A percentile compares a stretch with the other conserved stretches of the same genome.
Evolutionary conservation across 805 yeast species (phyloP).

Genomic region (Dipodascopsis tothii): DNA sequence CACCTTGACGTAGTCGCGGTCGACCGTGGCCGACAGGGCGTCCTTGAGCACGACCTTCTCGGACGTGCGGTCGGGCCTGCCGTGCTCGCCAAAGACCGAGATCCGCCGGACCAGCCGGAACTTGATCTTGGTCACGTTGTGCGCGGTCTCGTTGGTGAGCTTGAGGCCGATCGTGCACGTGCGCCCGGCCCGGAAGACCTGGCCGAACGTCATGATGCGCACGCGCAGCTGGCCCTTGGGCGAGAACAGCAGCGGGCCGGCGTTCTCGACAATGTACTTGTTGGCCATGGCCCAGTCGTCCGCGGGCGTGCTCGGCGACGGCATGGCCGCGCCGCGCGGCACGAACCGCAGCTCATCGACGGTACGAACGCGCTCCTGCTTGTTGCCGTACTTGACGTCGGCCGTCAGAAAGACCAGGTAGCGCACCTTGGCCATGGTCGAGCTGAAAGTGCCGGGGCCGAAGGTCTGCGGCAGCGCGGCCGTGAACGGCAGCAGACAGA

Average conservation of each 20-base stretch:
- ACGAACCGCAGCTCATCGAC: not conserved
- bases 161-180: not conserved
- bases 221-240: not conserved
- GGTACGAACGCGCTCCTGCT: not conserved
- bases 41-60: not conserved
- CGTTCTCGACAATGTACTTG: not conserved
- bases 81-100: not conserved
- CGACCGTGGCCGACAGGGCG: not conserved
- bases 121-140: not conserved
- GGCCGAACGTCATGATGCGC: not conserved
- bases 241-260: not conserved
- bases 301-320: not conserved
- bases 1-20: not conserved
- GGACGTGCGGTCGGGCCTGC: not conserved
- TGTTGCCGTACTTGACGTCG: not conserved
- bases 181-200: not conserved
- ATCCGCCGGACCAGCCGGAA: not conserved
- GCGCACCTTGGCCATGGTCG: not conserved
- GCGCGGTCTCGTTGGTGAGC: not conserved
- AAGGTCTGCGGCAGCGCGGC: not conserved
- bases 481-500: not conserved
- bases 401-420: not conserved
- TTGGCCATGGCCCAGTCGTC: not conserved
- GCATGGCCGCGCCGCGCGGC: not conserved
- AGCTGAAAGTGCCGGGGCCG: not conserved